Base-by-base conservation (phyloP, 192 early-diverging fungal genomes). In the Dissophora globulifera region DNA sequence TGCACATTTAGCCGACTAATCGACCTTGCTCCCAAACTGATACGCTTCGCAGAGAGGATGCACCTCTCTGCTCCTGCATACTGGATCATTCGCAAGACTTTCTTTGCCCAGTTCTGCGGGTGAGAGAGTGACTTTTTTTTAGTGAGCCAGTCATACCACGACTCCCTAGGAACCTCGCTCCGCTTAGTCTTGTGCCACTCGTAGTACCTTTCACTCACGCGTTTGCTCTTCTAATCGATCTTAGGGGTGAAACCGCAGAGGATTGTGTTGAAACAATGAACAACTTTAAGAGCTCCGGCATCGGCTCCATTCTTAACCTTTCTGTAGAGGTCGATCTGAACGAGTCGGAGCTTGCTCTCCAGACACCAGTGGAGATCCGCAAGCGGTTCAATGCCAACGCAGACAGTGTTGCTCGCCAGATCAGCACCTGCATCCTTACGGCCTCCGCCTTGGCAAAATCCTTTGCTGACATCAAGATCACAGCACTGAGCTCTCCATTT, bases 91-190 rank as follows among this genome's bases (percentile, higher is more conserved):
- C 91, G 89, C 74, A 84, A 86, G 17, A 96, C 95, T 11, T 94
- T 98, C 76, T 98, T 95, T 82, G 83, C 86, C 41, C 94, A 95
- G 76, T 94, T 94, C 78, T 93, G 91, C 64, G 91, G 92, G 79
- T 90, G 81, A 47, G 82, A 41, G 15, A 19, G 41, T 51, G 38
- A 31, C 30, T 62, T 22, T 48, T 33, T 49, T 57, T 53, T 23
- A 41, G 33, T 26, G 23, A 9, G 6, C 20, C 10, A 22, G n/a
- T n/a, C n/a, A n/a, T n/a, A n/a, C n/a, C n/a, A n/a, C n/a, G n/a
- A n/a, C n/a, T n/a, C n/a, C n/a, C n/a, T n/a, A n/a, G n/a, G n/a
- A n/a, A n/a, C n/a, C n/a, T n/a, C n/a, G n/a, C n/a, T n/a, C n/a
- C n/a, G n/a, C n/a, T n/a, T n/a, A n/a, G n/a, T n/a, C n/a, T n/a